Percentiles rank a stretch among this genome's conserved stretches.
phyloP scores from a whole-genome alignment of 2,329 filamentous ascomycete genomes.

The Trichoderma atroviride region DNA sequence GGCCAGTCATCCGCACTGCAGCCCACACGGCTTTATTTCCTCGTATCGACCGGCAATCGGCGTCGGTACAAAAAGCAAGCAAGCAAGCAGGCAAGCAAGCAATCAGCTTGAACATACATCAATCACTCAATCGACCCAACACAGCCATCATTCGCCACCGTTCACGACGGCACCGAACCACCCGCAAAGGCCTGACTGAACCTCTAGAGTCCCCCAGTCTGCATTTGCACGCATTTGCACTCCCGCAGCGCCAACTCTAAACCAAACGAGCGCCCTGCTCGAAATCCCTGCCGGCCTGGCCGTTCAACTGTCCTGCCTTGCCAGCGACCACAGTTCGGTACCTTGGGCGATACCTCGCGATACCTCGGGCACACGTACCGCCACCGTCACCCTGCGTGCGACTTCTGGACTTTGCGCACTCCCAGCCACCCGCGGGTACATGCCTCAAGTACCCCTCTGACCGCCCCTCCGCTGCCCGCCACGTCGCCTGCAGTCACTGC shows the following conservation, averaged over 20 bases:
- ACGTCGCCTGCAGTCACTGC: constrained; percentile 20
- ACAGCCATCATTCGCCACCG: constrained; percentile 22
- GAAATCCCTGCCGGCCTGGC: constrained; percentile 33
- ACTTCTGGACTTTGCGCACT: constrained; percentile 4
- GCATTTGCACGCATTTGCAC: too few relatives aligned
- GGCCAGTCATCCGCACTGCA: constrained; percentile 10
- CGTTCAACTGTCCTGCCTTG: constrained; percentile 14
- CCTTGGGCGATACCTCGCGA: too few relatives aligned
- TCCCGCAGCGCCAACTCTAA: constrained; percentile 29
- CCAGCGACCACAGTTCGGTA: too few relatives aligned
- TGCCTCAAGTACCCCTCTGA: constrained; percentile 6
- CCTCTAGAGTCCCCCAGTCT: too few relatives aligned
- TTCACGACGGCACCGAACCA: neutral
- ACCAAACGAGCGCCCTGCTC: constrained; percentile 30
- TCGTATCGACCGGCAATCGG: neutral
- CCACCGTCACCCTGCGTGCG: constrained; percentile 21
- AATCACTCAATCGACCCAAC: neutral
- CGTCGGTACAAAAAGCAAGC: neutral
- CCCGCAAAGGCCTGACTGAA: neutral
- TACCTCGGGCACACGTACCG: constrained; percentile 13
- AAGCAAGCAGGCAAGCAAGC: neutral
- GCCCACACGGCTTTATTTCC: neutral
- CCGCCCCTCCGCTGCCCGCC: constrained; percentile 21
- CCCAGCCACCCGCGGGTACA: constrained; percentile 11
- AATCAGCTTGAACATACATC: neutral